phyloP scores from a whole-genome alignment of 495 filamentous ascomycete genomes.

The Parachaetomium inaequale region DNA sequence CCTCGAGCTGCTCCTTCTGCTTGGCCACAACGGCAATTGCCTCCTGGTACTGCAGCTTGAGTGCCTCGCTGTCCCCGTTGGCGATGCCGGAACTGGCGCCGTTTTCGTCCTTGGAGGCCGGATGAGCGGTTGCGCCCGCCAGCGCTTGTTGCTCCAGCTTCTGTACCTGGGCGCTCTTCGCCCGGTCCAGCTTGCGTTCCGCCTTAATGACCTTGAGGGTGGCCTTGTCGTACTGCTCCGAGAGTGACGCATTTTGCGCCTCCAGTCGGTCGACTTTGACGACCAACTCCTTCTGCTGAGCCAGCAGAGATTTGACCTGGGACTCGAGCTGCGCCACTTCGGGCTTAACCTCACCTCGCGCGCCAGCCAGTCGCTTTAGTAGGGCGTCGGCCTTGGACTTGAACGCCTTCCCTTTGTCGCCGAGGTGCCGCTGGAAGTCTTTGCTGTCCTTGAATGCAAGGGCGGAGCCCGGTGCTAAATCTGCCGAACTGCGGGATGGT shows the following conservation, averaged over 20 bases:
- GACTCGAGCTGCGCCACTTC: constrained; percentile 69
- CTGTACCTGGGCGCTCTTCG: constrained; percentile 80
- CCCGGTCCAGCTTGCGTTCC: constrained; percentile 87
- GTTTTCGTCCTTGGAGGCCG: constrained; percentile 51
- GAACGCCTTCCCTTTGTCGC: constrained; percentile 49
- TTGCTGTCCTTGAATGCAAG: constrained; percentile 62
- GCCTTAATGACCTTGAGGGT: constrained; percentile 89
- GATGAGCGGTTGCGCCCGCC: constrained; percentile 52
- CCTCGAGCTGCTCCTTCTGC: constrained; percentile 81
- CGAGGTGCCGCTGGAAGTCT: constrained; percentile 75
- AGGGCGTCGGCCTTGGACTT: constrained; percentile 43
- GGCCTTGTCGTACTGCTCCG: constrained; percentile 77
- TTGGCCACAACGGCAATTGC: constrained; percentile 69
- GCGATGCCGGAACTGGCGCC: constrained; percentile 53
- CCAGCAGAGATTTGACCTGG: constrained; percentile 68
- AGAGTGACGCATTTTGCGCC: constrained; percentile 76
- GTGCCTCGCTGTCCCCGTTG: constrained; percentile 61
- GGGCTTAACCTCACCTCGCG: constrained; percentile 49
- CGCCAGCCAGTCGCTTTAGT: constrained; percentile 39
- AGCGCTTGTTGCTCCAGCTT: constrained; percentile 90
- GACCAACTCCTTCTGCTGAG: constrained; percentile 74
- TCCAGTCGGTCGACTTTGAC: constrained; percentile 71
- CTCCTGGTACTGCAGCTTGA: constrained; percentile 60
- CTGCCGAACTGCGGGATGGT: constrained; percentile 46
- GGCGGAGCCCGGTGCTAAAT: constrained; percentile 59